phyloP scores from a whole-genome alignment of 805 yeast genomes.

The Yamadazyma kitorensis region DNA sequence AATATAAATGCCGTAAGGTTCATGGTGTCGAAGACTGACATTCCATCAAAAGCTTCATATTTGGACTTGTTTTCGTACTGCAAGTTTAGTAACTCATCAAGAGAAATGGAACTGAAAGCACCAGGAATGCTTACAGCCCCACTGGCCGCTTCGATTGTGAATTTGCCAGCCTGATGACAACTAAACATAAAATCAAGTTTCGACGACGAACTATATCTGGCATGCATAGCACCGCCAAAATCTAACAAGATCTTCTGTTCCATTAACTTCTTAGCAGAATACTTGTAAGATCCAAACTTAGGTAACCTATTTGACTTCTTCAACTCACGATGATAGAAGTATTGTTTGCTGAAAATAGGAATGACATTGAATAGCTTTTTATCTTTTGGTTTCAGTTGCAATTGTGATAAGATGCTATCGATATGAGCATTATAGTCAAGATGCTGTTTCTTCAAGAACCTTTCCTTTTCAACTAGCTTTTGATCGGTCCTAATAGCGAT shows the following conservation, averaged over 20 bases:
- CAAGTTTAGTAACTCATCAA: constrained; percentile 67
- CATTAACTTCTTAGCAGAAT: constrained; percentile 68
- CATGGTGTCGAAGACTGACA: constrained; percentile 67
- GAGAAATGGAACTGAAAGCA: constrained; percentile 52
- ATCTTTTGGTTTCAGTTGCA: constrained; percentile 46
- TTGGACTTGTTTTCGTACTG: constrained; percentile 66
- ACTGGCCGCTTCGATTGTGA: constrained; percentile 70
- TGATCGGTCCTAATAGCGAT: constrained; percentile 41
- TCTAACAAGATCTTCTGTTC: constrained; percentile 69
- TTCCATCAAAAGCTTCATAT: constrained; percentile 61
- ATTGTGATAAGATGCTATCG: constrained; percentile 39
- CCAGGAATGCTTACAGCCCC: constrained; percentile 68
- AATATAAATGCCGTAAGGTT: constrained; percentile 67
- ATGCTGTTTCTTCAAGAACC: constrained; percentile 43
- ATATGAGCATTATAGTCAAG: constrained; percentile 47
- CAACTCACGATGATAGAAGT: constrained; percentile 69
- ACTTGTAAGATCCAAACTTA: constrained; percentile 73
- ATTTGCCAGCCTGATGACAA: constrained; percentile 70
- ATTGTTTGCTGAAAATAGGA: constrained; percentile 66
- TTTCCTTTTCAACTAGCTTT: constrained; percentile 45
- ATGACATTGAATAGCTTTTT: constrained; percentile 47
- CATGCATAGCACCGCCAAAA: constrained; percentile 49
- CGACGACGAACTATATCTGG: constrained; percentile 46
- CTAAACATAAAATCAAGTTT: constrained; percentile 73
- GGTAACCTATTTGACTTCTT: constrained; percentile 66